Percentiles rank a stretch among this genome's conserved stretches.
Conservation (phyloP, 768 basidiomycete genomes). For the Leccinum uliginosum region DNA sequence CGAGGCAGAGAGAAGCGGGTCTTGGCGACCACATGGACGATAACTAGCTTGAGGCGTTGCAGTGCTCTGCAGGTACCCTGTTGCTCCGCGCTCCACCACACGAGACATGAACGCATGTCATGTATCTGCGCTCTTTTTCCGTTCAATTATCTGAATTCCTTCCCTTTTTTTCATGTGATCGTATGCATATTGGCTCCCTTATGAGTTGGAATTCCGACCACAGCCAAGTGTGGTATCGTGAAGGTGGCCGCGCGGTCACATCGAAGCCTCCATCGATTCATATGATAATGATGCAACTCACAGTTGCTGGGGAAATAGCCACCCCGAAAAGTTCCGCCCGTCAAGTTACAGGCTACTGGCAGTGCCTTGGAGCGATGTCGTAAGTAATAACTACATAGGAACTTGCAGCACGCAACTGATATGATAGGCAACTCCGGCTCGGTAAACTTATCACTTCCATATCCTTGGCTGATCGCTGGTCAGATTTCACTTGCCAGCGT, state of each 20-base stretch:
- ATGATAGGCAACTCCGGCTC: neutral
- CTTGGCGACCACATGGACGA: slow-evolving; percentile 38
- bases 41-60: slow-evolving; percentile 25
- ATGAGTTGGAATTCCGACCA: slow-evolving; percentile 7
- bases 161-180: slow-evolving; percentile 3
- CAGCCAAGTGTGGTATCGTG: neutral
- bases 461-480: neutral
- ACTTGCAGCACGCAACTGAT: neutral
- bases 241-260: neutral
- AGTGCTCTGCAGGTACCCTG: neutral
- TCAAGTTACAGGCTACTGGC: neutral
- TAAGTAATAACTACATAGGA: slow-evolving; percentile 5
- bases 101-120: neutral
- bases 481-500: neutral
- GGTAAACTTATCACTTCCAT: slow-evolving; percentile 1
- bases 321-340: slow-evolving; percentile 8
- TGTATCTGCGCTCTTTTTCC: neutral
- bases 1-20: slow-evolving; percentile 37
- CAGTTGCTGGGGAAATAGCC: slow-evolving; percentile 6
- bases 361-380: slow-evolving; percentile 8
- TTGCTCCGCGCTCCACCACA: slow-evolving; percentile 1
- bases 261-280: neutral
- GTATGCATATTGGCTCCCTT: slow-evolving; percentile 1
- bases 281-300: neutral
- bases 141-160: neutral